Conservation (phyloP, 2,329 filamentous ascomycete species). For the Arthrobotrys sphaeroides region DNA sequence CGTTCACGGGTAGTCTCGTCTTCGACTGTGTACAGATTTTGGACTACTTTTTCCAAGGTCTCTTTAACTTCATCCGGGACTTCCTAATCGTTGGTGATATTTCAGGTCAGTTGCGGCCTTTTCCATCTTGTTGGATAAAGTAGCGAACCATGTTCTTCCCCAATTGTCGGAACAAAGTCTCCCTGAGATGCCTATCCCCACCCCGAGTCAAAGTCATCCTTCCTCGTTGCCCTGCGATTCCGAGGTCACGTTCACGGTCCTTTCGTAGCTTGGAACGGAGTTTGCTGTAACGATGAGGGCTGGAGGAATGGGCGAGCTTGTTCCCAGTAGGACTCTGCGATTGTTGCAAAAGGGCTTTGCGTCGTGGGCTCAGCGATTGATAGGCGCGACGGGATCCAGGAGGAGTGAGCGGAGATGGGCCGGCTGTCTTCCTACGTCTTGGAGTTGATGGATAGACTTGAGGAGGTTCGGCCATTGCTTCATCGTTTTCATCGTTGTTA, state of each 20-base stretch:
- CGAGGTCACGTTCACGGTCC: conserved; percentile 34
- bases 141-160: conserved; percentile 8
- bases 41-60: neutral
- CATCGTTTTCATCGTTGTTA: no score
- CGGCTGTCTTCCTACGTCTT: no score
- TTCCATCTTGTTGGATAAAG: neutral
- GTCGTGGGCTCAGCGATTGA: neutral
- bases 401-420: conserved; percentile 29
- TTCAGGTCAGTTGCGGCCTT: no score
- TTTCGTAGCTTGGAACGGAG: conserved; percentile 41
- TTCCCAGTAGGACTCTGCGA: neutral
- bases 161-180: conserved; percentile 19
- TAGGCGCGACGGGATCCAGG: conserved; percentile 8
- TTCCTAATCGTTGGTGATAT: neutral
- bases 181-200: conserved; percentile 20
- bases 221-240: conserved; percentile 13
- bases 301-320: conserved; percentile 22
- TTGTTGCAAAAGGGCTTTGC: neutral
- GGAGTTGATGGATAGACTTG: no score
- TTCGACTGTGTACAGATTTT: neutral
- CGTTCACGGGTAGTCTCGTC: neutral
- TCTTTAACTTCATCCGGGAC: conserved; percentile 8
- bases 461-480: no score
- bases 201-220: neutral
- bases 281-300: conserved; percentile 26